Percentiles rank a stretch among this genome's conserved stretches.
Conservation (phyloP, 1,139 yeast species). For the Hanseniaspora uvarum region DNA sequence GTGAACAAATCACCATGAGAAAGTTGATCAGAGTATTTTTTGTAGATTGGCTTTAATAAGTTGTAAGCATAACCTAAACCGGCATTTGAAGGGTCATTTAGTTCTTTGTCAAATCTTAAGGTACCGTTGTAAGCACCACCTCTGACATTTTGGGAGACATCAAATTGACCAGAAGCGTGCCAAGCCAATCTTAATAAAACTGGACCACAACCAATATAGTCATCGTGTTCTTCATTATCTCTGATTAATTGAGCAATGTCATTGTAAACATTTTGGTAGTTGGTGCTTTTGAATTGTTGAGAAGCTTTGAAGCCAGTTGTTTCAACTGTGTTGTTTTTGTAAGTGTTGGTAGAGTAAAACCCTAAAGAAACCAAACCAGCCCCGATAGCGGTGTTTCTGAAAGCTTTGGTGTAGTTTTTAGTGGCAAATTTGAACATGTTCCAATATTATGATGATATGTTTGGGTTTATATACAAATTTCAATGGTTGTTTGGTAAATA, state of each 20-base stretch:
- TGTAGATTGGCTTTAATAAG: conserved; percentile 50
- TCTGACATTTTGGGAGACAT: conserved; percentile 39
- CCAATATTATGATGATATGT: too few relatives aligned
- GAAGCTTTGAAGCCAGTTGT: conserved; percentile 18
- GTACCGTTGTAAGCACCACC: conserved; percentile 87
- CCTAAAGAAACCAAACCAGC: conserved; percentile 11
- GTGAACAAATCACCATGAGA: conserved; percentile 85
- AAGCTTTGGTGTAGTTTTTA: neutral
- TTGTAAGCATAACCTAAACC: conserved; percentile 61
- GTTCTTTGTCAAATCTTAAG: conserved; percentile 60
- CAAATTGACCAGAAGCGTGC: conserved; percentile 67
- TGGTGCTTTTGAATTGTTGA: conserved; percentile 26
- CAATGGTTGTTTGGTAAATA: too few relatives aligned
- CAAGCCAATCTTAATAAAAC: conserved; percentile 61
- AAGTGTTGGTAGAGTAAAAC: conserved; percentile 5
- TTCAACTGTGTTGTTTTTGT: conserved; percentile 9
- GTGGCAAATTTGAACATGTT: conserved; percentile 2
- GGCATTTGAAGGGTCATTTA: conserved; percentile 59
- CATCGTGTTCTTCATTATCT: conserved; percentile 69
- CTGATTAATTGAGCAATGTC: conserved; percentile 65
- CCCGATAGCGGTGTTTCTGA: conserved; percentile 7
- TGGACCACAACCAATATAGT: conserved; percentile 61
- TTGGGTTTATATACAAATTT: too few relatives aligned
- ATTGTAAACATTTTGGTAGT: conserved; percentile 70
- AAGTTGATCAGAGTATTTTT: conserved; percentile 59